Base-by-base conservation (phyloP, 2,329 filamentous ascomycete genomes). In the Arachnomyces sp. region DNA sequence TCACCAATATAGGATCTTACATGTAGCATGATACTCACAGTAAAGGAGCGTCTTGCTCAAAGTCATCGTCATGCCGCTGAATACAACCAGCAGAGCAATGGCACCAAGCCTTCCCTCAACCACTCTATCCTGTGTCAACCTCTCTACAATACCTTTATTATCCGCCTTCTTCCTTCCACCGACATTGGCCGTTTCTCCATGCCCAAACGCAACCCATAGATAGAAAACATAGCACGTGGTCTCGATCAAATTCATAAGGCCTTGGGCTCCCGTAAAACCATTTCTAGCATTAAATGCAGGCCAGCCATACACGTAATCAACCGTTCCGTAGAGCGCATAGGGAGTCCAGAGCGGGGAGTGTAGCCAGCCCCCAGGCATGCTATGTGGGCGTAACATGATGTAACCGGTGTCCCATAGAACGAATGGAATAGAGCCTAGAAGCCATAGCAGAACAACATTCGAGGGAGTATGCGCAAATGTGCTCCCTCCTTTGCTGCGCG, bases 291-390 rank as follows among this genome's bases (percentile, higher is more conserved):
- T 66, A 59, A 75, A 86, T 3, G 83, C 81, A 52, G 82, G 80
- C 69, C 75, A 82, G 31, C 87, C 86, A 66, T 95, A 95, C 25
- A 90, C 72, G 60, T 88, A 72, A 63, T 95, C 88, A 49, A 94
- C 71, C 37, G 72, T 68, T 42, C 82, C 85, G 66, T 95, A 94
- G 1, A 93, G 76, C 54, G 75, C 77, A 65, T 95, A 95, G 0
- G 85, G 86, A 21, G 65, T 67, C 75, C 78, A 95, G 31, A 94
- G 53, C 1, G 84, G 84, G 51, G 67, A 73, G 66, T 93, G 85
- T 38, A 83, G 68, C 34, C 62, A 65, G 12, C 87, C 87, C 50
- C 86, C 85, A 0, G 81, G 78, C 84, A 95, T 92, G 42, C 80
- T 84, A 61, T 82, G 77, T 21, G 88, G 88, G 14, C 88, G 84